Percentiles rank a stretch among this genome's conserved stretches.
Conservation (phyloP, 306 rosid species). For the Comarum palustre region DNA sequence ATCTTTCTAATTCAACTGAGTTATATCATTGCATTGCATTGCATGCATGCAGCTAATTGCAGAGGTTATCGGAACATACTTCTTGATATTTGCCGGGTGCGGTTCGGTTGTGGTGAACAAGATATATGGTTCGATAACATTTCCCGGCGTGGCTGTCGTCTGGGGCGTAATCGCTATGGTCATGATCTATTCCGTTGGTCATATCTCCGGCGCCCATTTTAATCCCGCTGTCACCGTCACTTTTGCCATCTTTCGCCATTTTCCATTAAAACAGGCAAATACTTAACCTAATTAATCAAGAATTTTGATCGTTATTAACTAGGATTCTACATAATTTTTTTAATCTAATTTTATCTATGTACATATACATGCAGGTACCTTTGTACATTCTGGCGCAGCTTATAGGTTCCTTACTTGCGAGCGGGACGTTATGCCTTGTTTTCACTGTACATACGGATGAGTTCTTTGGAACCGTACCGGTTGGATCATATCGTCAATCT, state of each 20-base stretch:
- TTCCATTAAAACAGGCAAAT: constrained; percentile 42
- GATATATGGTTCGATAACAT: constrained; percentile 31
- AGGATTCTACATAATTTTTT: neutral
- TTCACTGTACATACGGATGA: constrained; percentile 25
- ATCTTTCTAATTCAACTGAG: neutral
- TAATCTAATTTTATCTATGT: neutral
- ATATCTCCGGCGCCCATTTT: constrained; percentile 68
- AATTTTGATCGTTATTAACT: neutral
- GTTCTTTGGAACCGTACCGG: constrained; percentile 54
- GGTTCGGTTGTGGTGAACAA: constrained; percentile 43
- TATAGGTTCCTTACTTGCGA: constrained; percentile 54
- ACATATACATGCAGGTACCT: constrained; percentile 43
- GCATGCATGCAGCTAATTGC: constrained; percentile 47
- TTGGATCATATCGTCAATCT: constrained; percentile 43
- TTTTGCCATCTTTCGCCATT: constrained; percentile 44
- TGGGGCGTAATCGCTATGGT: constrained; percentile 54
- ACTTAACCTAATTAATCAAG: neutral
- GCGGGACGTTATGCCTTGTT: constrained; percentile 49
- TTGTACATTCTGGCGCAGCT: constrained; percentile 46
- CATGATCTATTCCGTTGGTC: constrained; percentile 56
- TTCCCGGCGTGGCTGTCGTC: constrained; percentile 49
- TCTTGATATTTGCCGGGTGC: constrained; percentile 60
- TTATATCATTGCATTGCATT: neutral
- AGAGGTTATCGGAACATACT: constrained; percentile 58
- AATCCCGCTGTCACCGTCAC: constrained; percentile 55